Conservation (phyloP, 2,329 filamentous ascomycete species). For the Fusarium pseudocircinatum region DNA sequence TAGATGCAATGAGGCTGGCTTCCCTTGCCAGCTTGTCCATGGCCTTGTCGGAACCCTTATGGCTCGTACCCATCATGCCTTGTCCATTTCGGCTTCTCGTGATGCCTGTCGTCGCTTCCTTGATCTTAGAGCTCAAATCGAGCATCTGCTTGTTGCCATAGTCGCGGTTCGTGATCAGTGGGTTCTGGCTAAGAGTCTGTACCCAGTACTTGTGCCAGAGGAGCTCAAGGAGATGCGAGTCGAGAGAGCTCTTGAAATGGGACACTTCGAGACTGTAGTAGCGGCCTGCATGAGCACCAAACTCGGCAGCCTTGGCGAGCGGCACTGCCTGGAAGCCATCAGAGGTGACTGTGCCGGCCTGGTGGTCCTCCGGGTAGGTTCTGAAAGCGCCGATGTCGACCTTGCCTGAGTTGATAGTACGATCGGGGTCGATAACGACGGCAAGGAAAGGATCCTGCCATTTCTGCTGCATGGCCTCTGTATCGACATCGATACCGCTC, state of each 20-base stretch:
- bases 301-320: slow-evolving; percentile 93
- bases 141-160: slow-evolving; percentile 92
- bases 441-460: slow-evolving; percentile 93
- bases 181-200: slow-evolving; percentile 90
- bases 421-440: slow-evolving; percentile 95
- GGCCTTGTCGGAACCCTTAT: slow-evolving; percentile 53
- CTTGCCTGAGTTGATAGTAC: slow-evolving; percentile 92
- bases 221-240: slow-evolving; percentile 84
- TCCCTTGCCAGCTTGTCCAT: slow-evolving; percentile 69
- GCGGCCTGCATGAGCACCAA: slow-evolving; percentile 87
- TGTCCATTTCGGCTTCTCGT: slow-evolving; percentile 41
- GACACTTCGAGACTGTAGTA: slow-evolving; percentile 94
- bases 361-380: slow-evolving; percentile 83
- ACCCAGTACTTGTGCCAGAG: slow-evolving; percentile 99
- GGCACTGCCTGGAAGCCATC: slow-evolving; percentile 83
- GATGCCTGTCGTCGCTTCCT: slow-evolving; percentile 63
- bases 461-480: slow-evolving; percentile 84
- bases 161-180: slow-evolving; percentile 90
- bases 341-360: slow-evolving; percentile 52
- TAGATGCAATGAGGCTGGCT: slow-evolving; percentile 68
- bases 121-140: slow-evolving; percentile 85
- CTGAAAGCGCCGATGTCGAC: slow-evolving; percentile 98
- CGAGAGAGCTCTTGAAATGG: slow-evolving; percentile 93
- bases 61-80: slow-evolving; percentile 37
- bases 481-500: slow-evolving; percentile 92